Evolutionary conservation across 148 eudicot species (phyloP).

Genomic region (Cornus florida): DNA sequence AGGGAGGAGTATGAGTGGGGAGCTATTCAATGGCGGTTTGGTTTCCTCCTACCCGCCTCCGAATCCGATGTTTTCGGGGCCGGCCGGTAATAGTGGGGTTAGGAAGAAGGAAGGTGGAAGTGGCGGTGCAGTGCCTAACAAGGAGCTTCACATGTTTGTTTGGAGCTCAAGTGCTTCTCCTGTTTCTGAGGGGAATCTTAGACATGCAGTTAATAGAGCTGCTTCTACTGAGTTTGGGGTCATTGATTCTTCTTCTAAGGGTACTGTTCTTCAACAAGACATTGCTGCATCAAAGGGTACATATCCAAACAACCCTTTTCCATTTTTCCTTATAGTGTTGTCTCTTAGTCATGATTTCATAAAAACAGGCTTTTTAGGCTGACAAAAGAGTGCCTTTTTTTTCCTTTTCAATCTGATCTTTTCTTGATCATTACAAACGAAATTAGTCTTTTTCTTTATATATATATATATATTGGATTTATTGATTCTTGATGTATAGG

Average conservation of each 20-base stretch:
- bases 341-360: too few relatives aligned
- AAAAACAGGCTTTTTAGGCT: too few relatives aligned
- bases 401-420: too few relatives aligned
- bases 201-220: slow-evolving; percentile 39
- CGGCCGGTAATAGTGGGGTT: slow-evolving; percentile 20
- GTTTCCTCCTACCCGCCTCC: slow-evolving; percentile 76
- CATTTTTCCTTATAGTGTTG: too few relatives aligned
- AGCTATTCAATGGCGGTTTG: slow-evolving; percentile 30
- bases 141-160: slow-evolving; percentile 90
- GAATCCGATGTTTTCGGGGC: slow-evolving; percentile 64
- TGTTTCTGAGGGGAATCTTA: slow-evolving; percentile 61
- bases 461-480: not conserved
- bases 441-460: not conserved
- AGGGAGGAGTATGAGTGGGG: slow-evolving; percentile 87
- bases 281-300: slow-evolving; percentile 73
- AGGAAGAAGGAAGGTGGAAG: slow-evolving; percentile 51
- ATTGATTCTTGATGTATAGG: not conserved
- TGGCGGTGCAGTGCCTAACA: slow-evolving; percentile 31
- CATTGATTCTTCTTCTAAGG: slow-evolving; percentile 66
- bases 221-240: slow-evolving; percentile 22
- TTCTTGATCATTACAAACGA: not conserved
- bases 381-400: too few relatives aligned
- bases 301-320: not conserved
- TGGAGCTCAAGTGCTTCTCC: slow-evolving; percentile 99
- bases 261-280: slow-evolving; percentile 56